phyloP scores from a whole-genome alignment of 1,139 yeast species.

The Pneumocystis jirovecii region DNA sequence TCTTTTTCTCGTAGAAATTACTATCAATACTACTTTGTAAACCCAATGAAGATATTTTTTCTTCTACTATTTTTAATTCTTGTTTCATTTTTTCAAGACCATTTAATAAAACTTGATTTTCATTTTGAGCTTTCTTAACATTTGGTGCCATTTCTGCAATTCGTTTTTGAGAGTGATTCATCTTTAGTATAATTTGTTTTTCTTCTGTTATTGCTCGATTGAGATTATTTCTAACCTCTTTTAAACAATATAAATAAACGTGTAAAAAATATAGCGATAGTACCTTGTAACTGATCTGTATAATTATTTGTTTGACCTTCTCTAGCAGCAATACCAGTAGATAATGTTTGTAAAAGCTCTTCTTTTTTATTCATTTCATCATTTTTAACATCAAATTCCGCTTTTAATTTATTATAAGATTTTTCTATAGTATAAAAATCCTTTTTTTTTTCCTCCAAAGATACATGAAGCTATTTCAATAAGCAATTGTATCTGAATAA shows the following conservation, averaged over 20 bases:
- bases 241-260: neutral
- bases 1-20: constrained; percentile 15
- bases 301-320: constrained; percentile 77
- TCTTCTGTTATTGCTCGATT: constrained; percentile 42
- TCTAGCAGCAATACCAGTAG: constrained; percentile 80
- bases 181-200: constrained; percentile 47
- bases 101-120: constrained; percentile 31
- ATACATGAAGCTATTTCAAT: neutral
- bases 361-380: constrained; percentile 47
- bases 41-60: constrained; percentile 40
- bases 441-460: constrained; percentile 15
- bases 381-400: constrained; percentile 32
- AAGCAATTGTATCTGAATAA: neutral
- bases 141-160: constrained; percentile 39
- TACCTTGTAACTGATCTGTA: constrained; percentile 41
- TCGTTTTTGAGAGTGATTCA: constrained; percentile 42
- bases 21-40: constrained; percentile 33
- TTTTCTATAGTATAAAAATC: constrained; percentile 20
- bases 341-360: constrained; percentile 64
- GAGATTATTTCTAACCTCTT: constrained; percentile 44
- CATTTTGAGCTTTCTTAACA: constrained; percentile 39
- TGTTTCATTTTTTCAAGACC: constrained; percentile 34
- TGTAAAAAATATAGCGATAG: neutral
- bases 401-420: constrained; percentile 34
- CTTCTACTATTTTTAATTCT: constrained; percentile 30